Evolutionary conservation across 768 basidiomycete genomes (phyloP), one percentile per base, ranked within the genome.

Genomic region (Hysterangium stoloniferum): DNA sequence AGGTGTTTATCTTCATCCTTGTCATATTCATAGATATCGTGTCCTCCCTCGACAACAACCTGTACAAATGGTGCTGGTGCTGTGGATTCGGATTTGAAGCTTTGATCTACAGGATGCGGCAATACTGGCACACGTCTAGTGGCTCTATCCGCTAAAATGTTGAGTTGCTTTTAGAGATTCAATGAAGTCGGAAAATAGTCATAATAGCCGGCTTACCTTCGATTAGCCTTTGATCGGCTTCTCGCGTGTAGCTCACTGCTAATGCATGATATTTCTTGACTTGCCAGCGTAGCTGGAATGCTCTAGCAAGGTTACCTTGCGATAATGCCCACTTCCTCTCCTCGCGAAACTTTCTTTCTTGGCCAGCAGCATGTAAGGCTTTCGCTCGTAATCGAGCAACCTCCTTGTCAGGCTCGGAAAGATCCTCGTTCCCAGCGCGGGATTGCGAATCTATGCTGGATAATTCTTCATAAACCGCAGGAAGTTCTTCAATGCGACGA

Each of bases 251-350:
- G 54, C 83, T 85, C 65, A 87, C 80, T 76, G 83, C 86, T 49
- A 91, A 68, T 25, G 82, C 78, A 29, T 83, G 79, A 65, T 86
- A 90, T 17, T 82, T 76, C 68, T 84, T 84, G 53, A 88, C 84
- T 64, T 88, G 84, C 82, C 85, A 88, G 59, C 80, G 80, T 73
- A 90, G 79, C 68, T 92, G 82, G 24, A 74, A 70, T 27, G 87
- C 87, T 40, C 86, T 77, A 7, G 85, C 80, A 37, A 69, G 54
- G 61, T 92, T 88, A 0, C 86, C 86, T 61, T 84, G 80, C 17
- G 84, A 84, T 33, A 82, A 62, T 0, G 89, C 89, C 89, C 89
- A 92, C 62, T 89, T 87, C 56, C 79, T 75, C 66, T 92, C 89
- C 66, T 92, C 89, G 69, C 81, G 86, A 68, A 80, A 86, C 48